Conservation (phyloP, 805 yeast species). For the Zygotorulaspora florentina region DNA sequence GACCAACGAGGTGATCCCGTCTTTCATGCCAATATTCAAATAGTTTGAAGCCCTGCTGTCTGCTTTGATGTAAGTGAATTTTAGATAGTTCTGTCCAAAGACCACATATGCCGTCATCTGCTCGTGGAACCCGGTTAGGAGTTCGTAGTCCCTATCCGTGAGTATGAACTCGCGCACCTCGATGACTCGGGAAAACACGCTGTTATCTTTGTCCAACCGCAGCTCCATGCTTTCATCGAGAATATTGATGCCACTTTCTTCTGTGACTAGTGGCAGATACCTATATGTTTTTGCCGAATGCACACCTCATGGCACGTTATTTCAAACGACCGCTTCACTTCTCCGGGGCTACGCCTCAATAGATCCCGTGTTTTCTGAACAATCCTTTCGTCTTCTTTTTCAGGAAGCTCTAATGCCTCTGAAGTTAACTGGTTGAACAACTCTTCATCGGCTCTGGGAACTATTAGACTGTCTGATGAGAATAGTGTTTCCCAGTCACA, state of each 20-base stretch:
- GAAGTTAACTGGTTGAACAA: no score
- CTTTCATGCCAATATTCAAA: conserved; percentile 1
- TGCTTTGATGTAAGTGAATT: conserved; percentile 1
- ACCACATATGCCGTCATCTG: neutral
- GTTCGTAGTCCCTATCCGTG: neutral
- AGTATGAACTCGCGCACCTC: neutral
- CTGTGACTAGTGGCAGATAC: no score
- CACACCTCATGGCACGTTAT: neutral
- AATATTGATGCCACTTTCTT: no score
- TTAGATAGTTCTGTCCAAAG: conserved; percentile 1
- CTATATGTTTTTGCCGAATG: neutral
- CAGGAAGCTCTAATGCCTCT: no score
- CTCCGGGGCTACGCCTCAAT: neutral
- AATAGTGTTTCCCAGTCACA: no score
- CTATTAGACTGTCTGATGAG: no score
- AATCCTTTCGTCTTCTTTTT: no score
- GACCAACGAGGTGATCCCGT: conserved; percentile 2
- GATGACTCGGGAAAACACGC: neutral
- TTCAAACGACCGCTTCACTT: neutral
- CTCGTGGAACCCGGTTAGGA: neutral
- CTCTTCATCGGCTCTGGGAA: no score
- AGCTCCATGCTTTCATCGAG: no score
- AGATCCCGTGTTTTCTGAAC: no score
- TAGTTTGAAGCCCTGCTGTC: neutral
- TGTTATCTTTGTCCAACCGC: no score